A percentile compares a stretch with the other conserved stretches of the same genome.
Evolutionary conservation across 306 rosid genomes (phyloP).

Genomic region (Betula pendula): DNA sequence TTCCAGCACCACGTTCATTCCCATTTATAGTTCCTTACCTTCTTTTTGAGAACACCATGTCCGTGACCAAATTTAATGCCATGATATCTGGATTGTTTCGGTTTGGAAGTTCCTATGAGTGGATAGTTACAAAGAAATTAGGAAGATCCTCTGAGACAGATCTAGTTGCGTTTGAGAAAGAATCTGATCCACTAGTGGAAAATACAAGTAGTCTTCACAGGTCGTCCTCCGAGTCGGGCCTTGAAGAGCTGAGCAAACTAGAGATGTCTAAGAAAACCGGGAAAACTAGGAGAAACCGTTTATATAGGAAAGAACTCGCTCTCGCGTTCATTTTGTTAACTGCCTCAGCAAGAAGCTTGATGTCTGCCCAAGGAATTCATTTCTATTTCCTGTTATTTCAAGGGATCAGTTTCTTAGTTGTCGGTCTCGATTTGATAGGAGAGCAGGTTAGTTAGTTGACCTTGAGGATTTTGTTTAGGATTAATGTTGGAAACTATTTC

Average conservation of each 20-base stretch:
- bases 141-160: constrained; percentile 97
- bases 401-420: constrained; percentile 88
- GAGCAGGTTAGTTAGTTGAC: constrained; percentile 93
- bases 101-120: constrained; percentile 89
- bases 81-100: constrained; percentile 94
- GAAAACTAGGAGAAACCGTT: constrained; percentile 68
- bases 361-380: constrained; percentile 98
- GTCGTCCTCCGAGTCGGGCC: constrained; percentile 89
- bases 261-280: constrained; percentile 64
- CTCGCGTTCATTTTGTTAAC: constrained; percentile 84
- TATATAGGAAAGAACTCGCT: constrained; percentile 89
- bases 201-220: constrained; percentile 61
- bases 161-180: constrained; percentile 72
- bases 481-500: constrained; percentile 31
- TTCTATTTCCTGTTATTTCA: constrained; percentile 95
- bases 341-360: constrained; percentile 85
- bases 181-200: constrained; percentile 59
- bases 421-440: constrained; percentile 96
- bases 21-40: constrained; percentile 94
- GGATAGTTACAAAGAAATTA: constrained; percentile 92
- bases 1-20: constrained; percentile 85
- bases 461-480: constrained; percentile 21
- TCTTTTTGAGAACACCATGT: constrained; percentile 96
- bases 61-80: constrained; percentile 96
- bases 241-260: constrained; percentile 71